These are phyloP conservation scores for Trypanosoma congolense DNA, from an alignment of 208 protist species.

Conservation along the genomic window DNA sequence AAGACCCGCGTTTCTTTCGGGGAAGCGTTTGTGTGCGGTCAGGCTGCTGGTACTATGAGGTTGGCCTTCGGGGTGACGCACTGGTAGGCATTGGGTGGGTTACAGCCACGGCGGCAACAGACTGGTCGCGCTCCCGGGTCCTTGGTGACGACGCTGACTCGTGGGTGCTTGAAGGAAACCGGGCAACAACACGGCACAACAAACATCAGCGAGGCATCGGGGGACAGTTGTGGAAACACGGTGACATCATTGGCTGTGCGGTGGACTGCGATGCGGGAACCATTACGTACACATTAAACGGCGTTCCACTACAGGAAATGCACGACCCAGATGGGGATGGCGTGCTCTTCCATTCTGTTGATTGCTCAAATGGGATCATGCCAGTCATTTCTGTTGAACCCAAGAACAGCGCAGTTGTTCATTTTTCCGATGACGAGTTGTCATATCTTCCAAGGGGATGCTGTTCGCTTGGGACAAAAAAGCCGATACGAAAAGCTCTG, in stretches of 20 bases:
- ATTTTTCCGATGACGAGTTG: constrained; percentile 55
- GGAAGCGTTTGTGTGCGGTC: constrained; percentile 63
- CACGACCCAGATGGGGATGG: constrained; percentile 32
- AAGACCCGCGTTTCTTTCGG: constrained; percentile 51
- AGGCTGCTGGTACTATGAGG: constrained; percentile 89
- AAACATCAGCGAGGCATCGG: constrained; percentile 51
- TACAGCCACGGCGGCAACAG: constrained; percentile 19
- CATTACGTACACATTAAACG: constrained; percentile 81
- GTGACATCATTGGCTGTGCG: constrained; percentile 83
- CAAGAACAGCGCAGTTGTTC: constrained; percentile 38
- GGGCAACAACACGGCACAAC: constrained; percentile 70
- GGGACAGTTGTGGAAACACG: constrained; percentile 60
- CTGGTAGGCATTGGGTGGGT: constrained; percentile 60
- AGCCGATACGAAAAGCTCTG: constrained; percentile 18
- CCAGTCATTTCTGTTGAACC: constrained; percentile 41
- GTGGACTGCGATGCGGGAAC: constrained; percentile 76
- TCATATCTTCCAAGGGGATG: constrained; percentile 43
- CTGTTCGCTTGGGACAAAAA: constrained; percentile 34
- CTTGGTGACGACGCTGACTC: constrained; percentile 71
- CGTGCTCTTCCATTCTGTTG: constrained; percentile 25
- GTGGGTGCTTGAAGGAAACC: constrained; percentile 77
- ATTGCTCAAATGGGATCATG: constrained; percentile 27
- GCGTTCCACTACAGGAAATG: constrained; percentile 26
- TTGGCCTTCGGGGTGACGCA: constrained; percentile 39
- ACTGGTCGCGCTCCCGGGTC: constrained; percentile 26